Evolutionary conservation across 306 rosid genomes (phyloP).

Genomic region (Quercus alba): DNA sequence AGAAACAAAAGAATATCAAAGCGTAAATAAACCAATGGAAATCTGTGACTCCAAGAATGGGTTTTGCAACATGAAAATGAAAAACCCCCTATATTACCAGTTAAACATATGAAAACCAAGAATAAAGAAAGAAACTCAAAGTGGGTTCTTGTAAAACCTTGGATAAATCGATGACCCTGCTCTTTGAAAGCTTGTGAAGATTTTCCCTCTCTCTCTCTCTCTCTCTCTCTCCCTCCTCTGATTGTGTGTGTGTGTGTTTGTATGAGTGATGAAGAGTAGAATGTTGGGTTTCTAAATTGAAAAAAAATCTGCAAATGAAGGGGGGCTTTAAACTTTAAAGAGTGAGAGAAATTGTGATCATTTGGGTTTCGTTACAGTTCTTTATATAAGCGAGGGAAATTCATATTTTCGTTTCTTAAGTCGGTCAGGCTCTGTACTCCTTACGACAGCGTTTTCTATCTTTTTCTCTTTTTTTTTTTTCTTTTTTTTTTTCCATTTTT

Average conservation of each 20-base stretch:
- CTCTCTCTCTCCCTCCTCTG: background rate
- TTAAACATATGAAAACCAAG: background rate
- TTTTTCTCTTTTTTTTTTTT: rapidly evolving
- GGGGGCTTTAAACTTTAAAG: background rate
- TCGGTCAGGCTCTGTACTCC: background rate
- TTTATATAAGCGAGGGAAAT: constrained; percentile 7
- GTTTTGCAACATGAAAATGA: background rate
- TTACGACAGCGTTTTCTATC: background rate
- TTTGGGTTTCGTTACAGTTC: background rate
- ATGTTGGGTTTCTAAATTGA: background rate
- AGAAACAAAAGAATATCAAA: background rate
- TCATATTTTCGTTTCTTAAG: constrained; percentile 17
- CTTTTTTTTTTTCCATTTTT: no score
- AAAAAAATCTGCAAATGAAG: background rate
- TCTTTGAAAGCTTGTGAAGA: background rate
- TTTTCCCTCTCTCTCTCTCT: constrained; percentile 1
- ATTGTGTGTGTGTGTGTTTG: no score
- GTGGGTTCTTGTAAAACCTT: constrained; percentile 10
- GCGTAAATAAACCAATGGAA: background rate
- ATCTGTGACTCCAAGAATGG: background rate
- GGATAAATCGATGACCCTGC: constrained; percentile 1
- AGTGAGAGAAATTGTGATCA: background rate
- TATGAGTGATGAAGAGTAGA: background rate
- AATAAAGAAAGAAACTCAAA: background rate
- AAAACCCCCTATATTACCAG: background rate